Conservation (phyloP, 2,329 filamentous ascomycete genomes). For the Dactylellina drechsleri region DNA sequence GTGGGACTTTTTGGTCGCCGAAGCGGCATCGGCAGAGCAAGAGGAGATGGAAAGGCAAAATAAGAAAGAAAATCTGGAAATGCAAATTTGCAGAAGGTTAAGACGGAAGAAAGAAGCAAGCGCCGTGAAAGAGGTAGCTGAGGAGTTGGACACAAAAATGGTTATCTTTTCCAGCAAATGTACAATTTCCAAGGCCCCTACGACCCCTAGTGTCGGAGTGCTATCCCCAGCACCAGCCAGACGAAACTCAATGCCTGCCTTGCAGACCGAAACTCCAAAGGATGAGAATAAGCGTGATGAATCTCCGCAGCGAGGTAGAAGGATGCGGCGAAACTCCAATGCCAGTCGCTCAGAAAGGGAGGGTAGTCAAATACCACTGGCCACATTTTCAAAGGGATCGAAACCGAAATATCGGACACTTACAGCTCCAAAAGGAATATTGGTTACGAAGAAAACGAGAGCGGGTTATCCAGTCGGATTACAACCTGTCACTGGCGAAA, state of each 20-base stretch:
- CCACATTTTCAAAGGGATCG: no score
- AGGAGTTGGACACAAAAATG: slow-evolving; percentile 2
- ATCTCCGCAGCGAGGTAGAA: background rate
- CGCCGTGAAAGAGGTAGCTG: background rate
- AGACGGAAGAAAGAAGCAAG: background rate
- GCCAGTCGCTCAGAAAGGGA: background rate
- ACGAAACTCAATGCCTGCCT: background rate
- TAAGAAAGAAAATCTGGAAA: background rate
- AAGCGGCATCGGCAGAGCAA: background rate
- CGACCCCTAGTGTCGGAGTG: background rate
- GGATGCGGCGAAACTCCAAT: background rate
- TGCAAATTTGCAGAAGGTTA: background rate
- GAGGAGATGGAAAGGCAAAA: slow-evolving; percentile 1
- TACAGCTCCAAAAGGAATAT: background rate
- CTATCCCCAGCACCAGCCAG: background rate
- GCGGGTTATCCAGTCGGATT: background rate
- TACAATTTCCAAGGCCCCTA: no score
- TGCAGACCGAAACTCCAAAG: background rate
- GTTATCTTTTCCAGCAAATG: background rate
- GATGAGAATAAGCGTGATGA: background rate
- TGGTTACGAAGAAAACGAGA: background rate
- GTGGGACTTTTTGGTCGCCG: slow-evolving; percentile 1
- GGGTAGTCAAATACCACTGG: background rate
- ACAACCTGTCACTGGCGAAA: background rate
- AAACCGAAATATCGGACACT: slow-evolving; percentile 4